Conservation (phyloP, 2,329 filamentous ascomycete genomes). For the Drechslerella stenobrocha region DNA sequence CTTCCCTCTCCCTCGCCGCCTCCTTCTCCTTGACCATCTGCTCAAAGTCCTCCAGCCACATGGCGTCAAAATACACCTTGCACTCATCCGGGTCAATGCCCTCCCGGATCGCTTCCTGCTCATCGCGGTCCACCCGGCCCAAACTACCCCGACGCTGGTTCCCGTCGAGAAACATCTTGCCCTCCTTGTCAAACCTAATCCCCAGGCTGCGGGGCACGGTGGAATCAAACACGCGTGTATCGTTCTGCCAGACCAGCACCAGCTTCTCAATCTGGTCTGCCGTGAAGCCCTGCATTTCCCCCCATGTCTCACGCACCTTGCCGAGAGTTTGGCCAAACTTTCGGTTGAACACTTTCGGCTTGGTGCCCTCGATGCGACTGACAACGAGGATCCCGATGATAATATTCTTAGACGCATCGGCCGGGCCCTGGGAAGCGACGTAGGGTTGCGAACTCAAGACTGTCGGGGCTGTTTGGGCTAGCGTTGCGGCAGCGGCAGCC, state of each 20-base stretch:
- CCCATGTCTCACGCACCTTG: constrained; percentile 34
- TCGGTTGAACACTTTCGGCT: constrained; percentile 25
- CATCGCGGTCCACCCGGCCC: constrained; percentile 12
- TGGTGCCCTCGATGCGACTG: constrained; percentile 23
- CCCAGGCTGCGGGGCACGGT: constrained; percentile 35
- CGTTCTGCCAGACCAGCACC: constrained; percentile 35
- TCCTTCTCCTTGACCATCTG: constrained; percentile 19
- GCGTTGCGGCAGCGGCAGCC: constrained; percentile 4
- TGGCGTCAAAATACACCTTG: constrained; percentile 30
- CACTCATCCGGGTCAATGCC: constrained; percentile 30
- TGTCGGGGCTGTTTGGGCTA: not conserved
- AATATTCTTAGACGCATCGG: constrained; percentile 24
- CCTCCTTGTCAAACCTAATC: constrained; percentile 30
- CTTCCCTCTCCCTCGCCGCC: constrained; percentile 11
- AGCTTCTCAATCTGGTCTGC: constrained; percentile 20
- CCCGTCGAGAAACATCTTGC: constrained; percentile 29
- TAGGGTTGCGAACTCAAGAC: too few relatives aligned
- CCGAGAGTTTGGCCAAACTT: constrained; percentile 40
- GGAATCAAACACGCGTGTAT: constrained; percentile 36
- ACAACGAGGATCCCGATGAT: constrained; percentile 41
- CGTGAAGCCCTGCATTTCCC: constrained; percentile 19
- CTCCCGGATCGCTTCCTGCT: constrained; percentile 15
- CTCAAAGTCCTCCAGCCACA: constrained; percentile 35
- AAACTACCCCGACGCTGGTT: constrained; percentile 9
- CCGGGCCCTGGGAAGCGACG: constrained; percentile 17